phyloP scores from a whole-genome alignment of 2,329 filamentous ascomycete species.

The Epichloe typhina region DNA sequence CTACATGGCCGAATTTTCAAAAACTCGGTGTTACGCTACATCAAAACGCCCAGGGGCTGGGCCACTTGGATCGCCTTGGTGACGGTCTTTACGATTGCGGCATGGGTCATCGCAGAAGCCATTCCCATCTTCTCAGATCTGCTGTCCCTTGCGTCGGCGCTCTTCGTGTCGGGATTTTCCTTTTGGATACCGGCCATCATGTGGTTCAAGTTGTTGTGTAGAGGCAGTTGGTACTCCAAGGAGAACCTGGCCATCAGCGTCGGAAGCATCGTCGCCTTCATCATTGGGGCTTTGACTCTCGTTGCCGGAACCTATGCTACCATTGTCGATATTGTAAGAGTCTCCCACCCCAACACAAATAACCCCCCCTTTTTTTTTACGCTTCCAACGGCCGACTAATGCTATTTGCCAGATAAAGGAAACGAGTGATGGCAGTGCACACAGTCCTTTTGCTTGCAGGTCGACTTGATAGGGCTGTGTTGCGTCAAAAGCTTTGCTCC shows the following conservation, averaged over 20 bases:
- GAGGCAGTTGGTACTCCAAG: constrained; percentile 14
- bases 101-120: constrained; percentile 57
- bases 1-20: constrained; percentile 31
- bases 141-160: constrained; percentile 37
- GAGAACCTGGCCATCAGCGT: constrained; percentile 15
- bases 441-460: constrained; percentile 10
- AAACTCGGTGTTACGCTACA: constrained; percentile 28
- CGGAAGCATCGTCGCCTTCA: constrained; percentile 14
- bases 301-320: constrained; percentile 17
- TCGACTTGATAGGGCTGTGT: neutral
- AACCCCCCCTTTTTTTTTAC: neutral
- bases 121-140: constrained; percentile 61
- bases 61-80: constrained; percentile 46
- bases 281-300: constrained; percentile 15
- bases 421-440: constrained; percentile 8
- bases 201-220: constrained; percentile 25
- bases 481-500: neutral
- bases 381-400: neutral
- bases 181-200: constrained; percentile 27
- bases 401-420: constrained; percentile 8
- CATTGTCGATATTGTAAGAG: constrained; percentile 18
- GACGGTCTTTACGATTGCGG: constrained; percentile 41
- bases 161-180: constrained; percentile 30
- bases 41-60: constrained; percentile 37
- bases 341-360: neutral